Evolutionary conservation across 2,329 filamentous ascomycete genomes (phyloP), one percentile per base, ranked within the genome.

Genomic region (Pseudogymnoascus sp.): DNA sequence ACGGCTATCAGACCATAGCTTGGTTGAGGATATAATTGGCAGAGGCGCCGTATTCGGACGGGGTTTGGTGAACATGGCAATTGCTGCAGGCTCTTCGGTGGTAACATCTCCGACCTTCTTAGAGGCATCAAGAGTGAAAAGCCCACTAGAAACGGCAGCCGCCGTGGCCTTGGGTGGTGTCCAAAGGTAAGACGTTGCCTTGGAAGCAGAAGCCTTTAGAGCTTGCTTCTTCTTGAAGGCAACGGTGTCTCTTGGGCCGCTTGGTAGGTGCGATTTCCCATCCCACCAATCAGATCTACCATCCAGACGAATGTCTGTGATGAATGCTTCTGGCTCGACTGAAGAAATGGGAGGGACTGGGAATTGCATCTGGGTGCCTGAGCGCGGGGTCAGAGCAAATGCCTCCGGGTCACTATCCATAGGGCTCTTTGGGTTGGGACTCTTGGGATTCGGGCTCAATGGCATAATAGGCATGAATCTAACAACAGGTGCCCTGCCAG

Each of bases 1-100:
- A 64, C 35, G 7, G 61, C 35, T n/a, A 67, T 21, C 44, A 63
- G 1, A 59, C 72, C 72, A 73, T 7, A 73, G 67, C 38, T 66
- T 65, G 11, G 35, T 65, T 0, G 72, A 72, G 5, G 53, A 61
- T n/a, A 73, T 42, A 16, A 60, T 33, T 38, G 44, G 59, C 16
- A 71, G 44, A 11, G 64, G 37, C 5, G 50, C 28, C 1, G 25
- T 33, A 14, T 12, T 64, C 7, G 33, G 62, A 38, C 69, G 66
- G 23, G 67, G 65, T 18, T 68, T 72, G 53, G 59, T 60, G 18
- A 63, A 47, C 68, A 72, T 70, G 18, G 61, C 62, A 18, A 72
- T 53, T 7, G 69, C 69, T 18, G 69, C 70, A 50, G 72, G 70
- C 10, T 44, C 38, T 12, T 67, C 50, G 47, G 62, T 42, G 5